Base-by-base conservation (phyloP, 2,329 filamentous ascomycete species). In the Apiospora phragmitis region DNA sequence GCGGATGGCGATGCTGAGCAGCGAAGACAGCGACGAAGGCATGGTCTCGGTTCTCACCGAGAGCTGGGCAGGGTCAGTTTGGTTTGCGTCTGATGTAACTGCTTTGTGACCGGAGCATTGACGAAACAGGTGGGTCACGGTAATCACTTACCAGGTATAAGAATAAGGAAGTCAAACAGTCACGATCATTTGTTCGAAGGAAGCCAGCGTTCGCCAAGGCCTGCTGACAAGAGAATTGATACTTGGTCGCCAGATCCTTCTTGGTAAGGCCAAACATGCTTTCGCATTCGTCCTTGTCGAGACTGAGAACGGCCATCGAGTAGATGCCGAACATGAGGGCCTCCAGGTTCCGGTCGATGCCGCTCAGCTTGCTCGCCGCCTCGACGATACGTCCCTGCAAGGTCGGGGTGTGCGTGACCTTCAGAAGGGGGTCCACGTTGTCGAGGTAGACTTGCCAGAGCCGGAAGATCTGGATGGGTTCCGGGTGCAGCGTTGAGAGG, bases 371-470 rank as follows among this genome's bases (percentile, higher is more conserved):
- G 11, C 81, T 78, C 0, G 80, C 80, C 11, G 86, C 87, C 24
- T 88, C 83, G 16, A 90, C 82, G 6, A 91, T 84, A 3, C 82
- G 83, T 1, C 76, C 73, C 72, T 91, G 88, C 0, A 90, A 75
- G 1, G 78, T 89, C 0, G 89, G 88, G 0, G 84, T 83, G 73
- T 91, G 89, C 0, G 87, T 86, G 45, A 90, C 81, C 68, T 89
- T 90, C n/a, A 90, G 78, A 2, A 91, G 73, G 0, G 89, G 88
- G 72, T 91, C 83, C 68, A 90, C 84, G 51, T 89, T 89, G 38
- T 89, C 84, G 0, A 90, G 78, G 72, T 88, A 91, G 0, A 85
- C 79, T 75, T 90, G 88, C 88, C 89, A 91, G 0, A 88, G 78
- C 32, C 80, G 76, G 70, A 88, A 85, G 8, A 87, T 84, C 0